phyloP scores from a whole-genome alignment of 23 red algal species.

The Porphyridium purpureum region DNA sequence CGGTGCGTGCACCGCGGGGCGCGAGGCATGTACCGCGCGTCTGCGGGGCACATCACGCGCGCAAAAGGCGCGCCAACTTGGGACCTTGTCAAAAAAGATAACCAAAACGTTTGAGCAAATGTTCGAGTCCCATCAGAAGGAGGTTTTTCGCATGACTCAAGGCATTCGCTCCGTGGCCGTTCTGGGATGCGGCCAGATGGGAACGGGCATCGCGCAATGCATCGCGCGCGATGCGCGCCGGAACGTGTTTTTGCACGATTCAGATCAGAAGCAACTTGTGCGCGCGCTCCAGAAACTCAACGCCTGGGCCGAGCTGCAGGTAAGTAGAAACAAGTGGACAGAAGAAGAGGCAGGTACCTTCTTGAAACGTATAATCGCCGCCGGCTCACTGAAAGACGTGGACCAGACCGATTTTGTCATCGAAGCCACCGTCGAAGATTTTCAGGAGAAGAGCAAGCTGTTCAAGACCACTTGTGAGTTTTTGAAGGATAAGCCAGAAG shows the following conservation, averaged over 20 bases:
- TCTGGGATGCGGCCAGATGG: conserved; percentile 32
- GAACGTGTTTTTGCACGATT: conserved; percentile 17
- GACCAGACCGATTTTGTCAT: conserved; percentile 13
- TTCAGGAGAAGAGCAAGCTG: conserved; percentile 4
- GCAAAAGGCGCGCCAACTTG: too few species aligned
- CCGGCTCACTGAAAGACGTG: neutral
- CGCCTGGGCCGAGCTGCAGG: neutral
- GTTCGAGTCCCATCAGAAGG: too few species aligned
- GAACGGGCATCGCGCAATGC: conserved; percentile 21
- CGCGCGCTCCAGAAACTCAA: conserved; percentile 3
- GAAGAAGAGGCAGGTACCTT: conserved; percentile 1
- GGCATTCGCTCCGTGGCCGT: conserved; percentile 2
- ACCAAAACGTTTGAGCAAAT: too few species aligned
- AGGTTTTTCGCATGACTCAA: too few species aligned
- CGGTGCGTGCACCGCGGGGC: too few species aligned
- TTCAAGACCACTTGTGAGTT: conserved; percentile 3
- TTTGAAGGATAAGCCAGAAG: neutral
- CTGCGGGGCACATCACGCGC: too few species aligned
- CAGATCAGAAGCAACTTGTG: neutral
- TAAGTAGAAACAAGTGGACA: conserved; percentile 1
- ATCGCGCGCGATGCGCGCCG: conserved; percentile 3
- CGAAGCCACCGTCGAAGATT: conserved; percentile 17
- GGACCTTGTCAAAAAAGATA: too few species aligned
- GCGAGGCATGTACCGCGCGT: too few species aligned
- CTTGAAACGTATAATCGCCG: conserved; percentile 5